phyloP scores from a whole-genome alignment of 768 basidiomycete genomes.

The Mycena chlorophos region DNA sequence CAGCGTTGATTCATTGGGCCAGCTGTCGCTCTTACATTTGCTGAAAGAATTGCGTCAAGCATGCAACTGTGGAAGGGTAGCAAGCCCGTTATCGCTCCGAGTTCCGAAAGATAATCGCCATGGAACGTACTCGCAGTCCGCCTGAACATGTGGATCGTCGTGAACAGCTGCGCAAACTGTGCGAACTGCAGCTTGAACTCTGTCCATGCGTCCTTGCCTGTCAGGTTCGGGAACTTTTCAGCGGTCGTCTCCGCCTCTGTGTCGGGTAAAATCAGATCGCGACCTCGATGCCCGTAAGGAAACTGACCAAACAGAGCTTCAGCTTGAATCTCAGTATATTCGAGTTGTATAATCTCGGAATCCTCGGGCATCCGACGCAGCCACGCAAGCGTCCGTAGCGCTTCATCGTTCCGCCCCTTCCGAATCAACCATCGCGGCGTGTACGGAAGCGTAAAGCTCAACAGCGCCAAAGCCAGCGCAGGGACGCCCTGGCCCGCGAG shows the following conservation, averaged over 20 bases:
- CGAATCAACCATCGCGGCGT: constrained; percentile 46
- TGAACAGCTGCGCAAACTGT: constrained; percentile 24
- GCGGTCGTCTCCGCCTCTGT: constrained; percentile 25
- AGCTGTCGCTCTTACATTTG: constrained; percentile 18
- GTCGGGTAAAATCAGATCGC: not conserved
- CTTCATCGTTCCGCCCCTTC: constrained; percentile 38
- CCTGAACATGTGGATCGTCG: constrained; percentile 23
- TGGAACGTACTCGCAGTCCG: constrained; percentile 16
- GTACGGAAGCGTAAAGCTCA: constrained; percentile 37
- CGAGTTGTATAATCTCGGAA: constrained; percentile 35
- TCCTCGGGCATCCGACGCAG: constrained; percentile 35
- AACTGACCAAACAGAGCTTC: constrained; percentile 28
- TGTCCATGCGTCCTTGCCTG: constrained; percentile 13
- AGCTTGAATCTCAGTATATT: constrained; percentile 42
- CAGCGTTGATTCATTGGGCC: not conserved
- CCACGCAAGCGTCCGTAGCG: constrained; percentile 33
- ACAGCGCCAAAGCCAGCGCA: constrained; percentile 30
- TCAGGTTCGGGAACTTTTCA: constrained; percentile 20
- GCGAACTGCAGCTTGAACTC: constrained; percentile 22
- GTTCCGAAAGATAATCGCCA: not conserved
- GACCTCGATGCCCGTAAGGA: not conserved
- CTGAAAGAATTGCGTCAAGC: constrained; percentile 25
- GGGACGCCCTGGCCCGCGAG: constrained; percentile 40
- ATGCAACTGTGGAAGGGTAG: constrained; percentile 17
- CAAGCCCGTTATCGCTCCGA: not conserved